Evolutionary conservation across 352 stramenopile genomes (phyloP), one percentile per base, ranked within the genome.

Genomic region (Elongisporangium prolatum): DNA sequence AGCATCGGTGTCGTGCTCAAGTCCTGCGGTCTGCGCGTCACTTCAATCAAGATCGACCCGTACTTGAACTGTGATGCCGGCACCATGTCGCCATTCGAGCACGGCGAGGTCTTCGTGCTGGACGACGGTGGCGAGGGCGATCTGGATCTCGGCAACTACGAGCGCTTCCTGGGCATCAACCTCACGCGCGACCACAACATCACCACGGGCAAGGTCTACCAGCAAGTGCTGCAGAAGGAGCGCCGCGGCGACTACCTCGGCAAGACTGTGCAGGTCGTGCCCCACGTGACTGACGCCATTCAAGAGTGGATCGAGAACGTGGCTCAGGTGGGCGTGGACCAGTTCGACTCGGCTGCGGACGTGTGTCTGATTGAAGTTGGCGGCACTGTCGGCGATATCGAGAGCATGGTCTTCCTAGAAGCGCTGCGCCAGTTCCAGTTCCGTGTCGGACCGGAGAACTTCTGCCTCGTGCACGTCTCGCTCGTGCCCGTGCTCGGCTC

Each of bases 311-410:
- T 99, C 64, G 95, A 99, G 71, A 80, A 91, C 53, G 97, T 99
- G 22, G 97, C 97, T 7, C 86, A 99, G 61, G 83, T 98, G 40
- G 85, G 91, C 24, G 96, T 99, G 9, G 91, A 98, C 53, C 60
- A 66, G 38, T 53, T 69, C 28, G 61, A 72, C 55, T 63, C 88
- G 53, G 67, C 76, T 28, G 75, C 97, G 0, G 98, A 99, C 67
- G 85, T 99, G 25, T 99, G 97, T 71, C 86, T 99, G 34, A 98
- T 99, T 61, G 98, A 99, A 84, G 93, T 99, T 5, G 98, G 98
- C 56, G 98, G 98, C 47, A 99, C 98, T 4, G 97, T 99, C n/a
- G 98, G 98, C 40, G 98, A 99, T 71, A 99, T 99, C 78, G 98
- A 99, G 84, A 98, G 85, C 47, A 98, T 98, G 75, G 91, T 99